A percentile compares a stretch with the other conserved stretches of the same genome.
Evolutionary conservation across 2,329 filamentous ascomycete genomes (phyloP).

Genomic region (Ophiostoma triangulosporum): DNA sequence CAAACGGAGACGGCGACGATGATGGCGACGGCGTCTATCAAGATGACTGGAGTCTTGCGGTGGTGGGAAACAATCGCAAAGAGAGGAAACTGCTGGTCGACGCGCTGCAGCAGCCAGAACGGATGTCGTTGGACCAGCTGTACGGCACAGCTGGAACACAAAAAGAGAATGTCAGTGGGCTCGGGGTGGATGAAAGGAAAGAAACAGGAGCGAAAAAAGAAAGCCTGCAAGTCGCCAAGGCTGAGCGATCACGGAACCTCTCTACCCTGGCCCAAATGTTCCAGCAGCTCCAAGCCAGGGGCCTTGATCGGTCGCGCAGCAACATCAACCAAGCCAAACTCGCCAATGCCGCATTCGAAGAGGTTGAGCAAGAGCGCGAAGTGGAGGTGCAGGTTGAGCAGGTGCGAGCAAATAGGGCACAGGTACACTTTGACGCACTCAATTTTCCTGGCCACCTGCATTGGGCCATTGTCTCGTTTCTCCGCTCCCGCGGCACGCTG

Average conservation of each 20-base stretch:
- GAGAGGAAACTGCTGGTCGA: slow-evolving; percentile 24
- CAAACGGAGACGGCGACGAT: slow-evolving; percentile 21
- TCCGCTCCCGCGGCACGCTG: slow-evolving; percentile 4
- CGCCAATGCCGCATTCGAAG: slow-evolving; percentile 32
- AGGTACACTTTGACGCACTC: background rate
- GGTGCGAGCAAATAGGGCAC: slow-evolving; percentile 9
- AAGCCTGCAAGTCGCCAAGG: background rate
- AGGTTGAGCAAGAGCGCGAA: slow-evolving; percentile 47
- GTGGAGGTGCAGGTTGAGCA: slow-evolving; percentile 44
- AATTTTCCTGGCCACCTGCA: slow-evolving; percentile 5
- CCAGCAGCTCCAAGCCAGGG: background rate
- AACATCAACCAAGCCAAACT: background rate
- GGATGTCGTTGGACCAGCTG: slow-evolving; percentile 42
- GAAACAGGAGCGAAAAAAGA: background rate
- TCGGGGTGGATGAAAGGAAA: too few relatives aligned
- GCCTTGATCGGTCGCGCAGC: background rate
- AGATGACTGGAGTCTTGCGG: background rate
- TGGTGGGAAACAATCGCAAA: background rate
- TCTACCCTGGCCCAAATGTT: background rate
- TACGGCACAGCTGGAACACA: slow-evolving; percentile 33
- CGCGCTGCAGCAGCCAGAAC: slow-evolving; percentile 36
- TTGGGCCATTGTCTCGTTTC: slow-evolving; percentile 1
- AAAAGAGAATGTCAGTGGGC: too few relatives aligned
- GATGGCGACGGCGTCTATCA: background rate
- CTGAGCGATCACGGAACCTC: background rate